Percentiles rank a stretch among this genome's conserved stretches.
These are phyloP conservation scores for Rhynchosporium agropyri DNA, from an alignment of 2,329 filamentous ascomycete genomes.

Conservation along the genomic window DNA sequence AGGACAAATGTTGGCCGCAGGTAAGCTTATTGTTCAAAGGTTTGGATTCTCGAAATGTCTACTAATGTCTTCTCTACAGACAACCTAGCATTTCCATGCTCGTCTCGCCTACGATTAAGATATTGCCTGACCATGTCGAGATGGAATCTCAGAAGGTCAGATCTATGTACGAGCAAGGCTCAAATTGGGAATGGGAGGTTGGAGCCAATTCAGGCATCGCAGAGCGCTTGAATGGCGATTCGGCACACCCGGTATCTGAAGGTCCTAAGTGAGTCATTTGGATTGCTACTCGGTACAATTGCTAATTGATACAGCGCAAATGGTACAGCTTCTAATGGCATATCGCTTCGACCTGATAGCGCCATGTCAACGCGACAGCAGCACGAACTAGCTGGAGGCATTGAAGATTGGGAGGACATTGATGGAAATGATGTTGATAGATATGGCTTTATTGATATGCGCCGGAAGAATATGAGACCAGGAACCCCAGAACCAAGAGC, in stretches of 20 bases:
- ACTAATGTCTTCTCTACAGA: constrained; percentile 26
- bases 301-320: constrained; percentile 33
- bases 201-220: constrained; percentile 27
- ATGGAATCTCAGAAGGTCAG: constrained; percentile 43
- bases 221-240: constrained; percentile 1
- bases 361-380: constrained; percentile 38
- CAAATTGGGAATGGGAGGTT: constrained; percentile 36
- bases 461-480: constrained; percentile 45
- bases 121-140: constrained; percentile 40
- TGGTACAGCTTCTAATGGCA: constrained; percentile 27
- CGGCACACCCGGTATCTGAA: not conserved
- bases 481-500: constrained; percentile 43
- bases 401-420: constrained; percentile 70
- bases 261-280: constrained; percentile 5
- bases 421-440: constrained; percentile 64
- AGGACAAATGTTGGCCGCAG: constrained; percentile 33
- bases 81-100: constrained; percentile 40
- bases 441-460: constrained; percentile 66
- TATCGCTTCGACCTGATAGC: constrained; percentile 32
- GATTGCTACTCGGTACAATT: not conserved
- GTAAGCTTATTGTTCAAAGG: constrained; percentile 24
- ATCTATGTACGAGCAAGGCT: constrained; percentile 42
- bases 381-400: constrained; percentile 57
- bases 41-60: not conserved
- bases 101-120: constrained; percentile 32